phyloP scores from a whole-genome alignment of 176 grass and related monocot species.

The Triticum monococcum region DNA sequence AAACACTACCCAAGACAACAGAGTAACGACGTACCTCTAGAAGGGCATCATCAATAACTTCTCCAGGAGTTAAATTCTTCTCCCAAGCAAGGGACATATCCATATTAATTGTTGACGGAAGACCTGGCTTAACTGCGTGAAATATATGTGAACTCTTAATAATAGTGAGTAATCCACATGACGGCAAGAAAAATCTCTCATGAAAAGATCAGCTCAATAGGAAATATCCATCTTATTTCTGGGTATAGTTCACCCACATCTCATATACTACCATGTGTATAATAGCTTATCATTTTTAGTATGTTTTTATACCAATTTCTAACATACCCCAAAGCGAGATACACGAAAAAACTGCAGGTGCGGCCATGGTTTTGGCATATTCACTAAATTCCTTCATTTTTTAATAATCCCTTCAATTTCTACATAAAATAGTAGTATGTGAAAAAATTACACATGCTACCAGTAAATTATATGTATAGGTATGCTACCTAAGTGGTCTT shows the following conservation, averaged over 20 bases:
- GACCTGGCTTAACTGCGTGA: constrained; percentile 27
- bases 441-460: not conserved
- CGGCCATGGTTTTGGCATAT: not conserved
- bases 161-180: not conserved
- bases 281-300: constrained; percentile 1
- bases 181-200: not conserved
- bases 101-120: constrained; percentile 27
- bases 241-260: not conserved
- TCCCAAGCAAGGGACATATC: not conserved
- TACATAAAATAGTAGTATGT: not conserved
- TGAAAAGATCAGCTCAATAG: not conserved
- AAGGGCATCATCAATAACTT: constrained; percentile 24
- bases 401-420: not conserved
- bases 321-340: not conserved
- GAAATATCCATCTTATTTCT: not conserved
- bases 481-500: not conserved
- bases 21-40: constrained; percentile 23
- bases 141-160: constrained; percentile 6
- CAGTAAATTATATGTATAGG: not conserved
- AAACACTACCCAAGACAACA: not conserved
- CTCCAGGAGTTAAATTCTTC: constrained; percentile 36
- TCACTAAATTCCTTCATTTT: not conserved
- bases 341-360: not conserved
- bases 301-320: not conserved
- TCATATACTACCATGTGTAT: not conserved